These are phyloP conservation scores for Lactifluus volemus DNA, from an alignment of 768 basidiomycete species.

Conservation along the genomic window DNA sequence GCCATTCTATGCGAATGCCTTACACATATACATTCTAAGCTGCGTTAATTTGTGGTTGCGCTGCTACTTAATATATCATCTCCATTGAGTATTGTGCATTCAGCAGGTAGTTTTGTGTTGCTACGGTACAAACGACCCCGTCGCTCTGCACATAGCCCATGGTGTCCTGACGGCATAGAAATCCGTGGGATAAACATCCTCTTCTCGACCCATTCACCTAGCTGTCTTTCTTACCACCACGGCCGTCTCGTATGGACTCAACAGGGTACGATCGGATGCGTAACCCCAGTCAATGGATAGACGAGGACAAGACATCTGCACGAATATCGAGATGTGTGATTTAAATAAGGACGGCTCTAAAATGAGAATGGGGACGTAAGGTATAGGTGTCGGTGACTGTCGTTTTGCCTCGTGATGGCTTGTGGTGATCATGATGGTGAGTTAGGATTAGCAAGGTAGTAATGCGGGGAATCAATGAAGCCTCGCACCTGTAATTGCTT, in stretches of 20 bases:
- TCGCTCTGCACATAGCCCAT: conserved; percentile 62
- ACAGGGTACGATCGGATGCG: conserved; percentile 79
- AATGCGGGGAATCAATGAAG: not conserved
- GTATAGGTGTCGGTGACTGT: conserved; percentile 44
- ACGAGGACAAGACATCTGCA: conserved; percentile 95
- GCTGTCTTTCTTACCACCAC: conserved; percentile 65
- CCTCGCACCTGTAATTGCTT: conserved; percentile 64
- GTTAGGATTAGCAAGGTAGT: not conserved
- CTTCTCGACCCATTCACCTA: conserved; percentile 52
- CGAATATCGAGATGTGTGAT: conserved; percentile 76
- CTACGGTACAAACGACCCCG: conserved; percentile 10
- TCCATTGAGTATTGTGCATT: not conserved
- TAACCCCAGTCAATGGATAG: conserved; percentile 99
- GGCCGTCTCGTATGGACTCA: conserved; percentile 90
- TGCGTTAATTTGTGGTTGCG: not conserved
- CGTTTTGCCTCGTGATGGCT: conserved; percentile 69
- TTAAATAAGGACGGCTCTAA: conserved; percentile 86
- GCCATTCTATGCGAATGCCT: conserved; percentile 15
- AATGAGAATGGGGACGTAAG: conserved; percentile 84
- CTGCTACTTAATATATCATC: not conserved
- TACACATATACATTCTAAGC: conserved; percentile 9
- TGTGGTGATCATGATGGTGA: conserved; percentile 26
- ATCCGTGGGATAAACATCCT: conserved; percentile 84
- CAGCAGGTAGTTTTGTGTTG: not conserved
- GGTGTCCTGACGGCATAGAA: conserved; percentile 81